Evolutionary conservation across 768 basidiomycete species (phyloP).

Genomic region (Boletus edulis): DNA sequence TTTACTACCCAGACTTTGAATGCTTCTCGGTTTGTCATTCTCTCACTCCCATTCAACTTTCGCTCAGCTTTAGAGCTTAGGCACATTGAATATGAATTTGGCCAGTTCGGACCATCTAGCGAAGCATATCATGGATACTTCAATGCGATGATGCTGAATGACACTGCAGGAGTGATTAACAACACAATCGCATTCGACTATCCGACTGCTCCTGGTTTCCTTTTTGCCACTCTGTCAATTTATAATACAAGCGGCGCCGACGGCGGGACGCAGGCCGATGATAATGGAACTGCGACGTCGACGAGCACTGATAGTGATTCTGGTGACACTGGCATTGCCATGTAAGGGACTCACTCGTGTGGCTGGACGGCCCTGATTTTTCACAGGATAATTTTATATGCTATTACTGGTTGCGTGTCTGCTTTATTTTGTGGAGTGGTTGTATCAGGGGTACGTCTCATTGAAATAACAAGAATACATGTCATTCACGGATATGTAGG

Average conservation of each 20-base stretch:
- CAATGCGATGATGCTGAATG: constrained; percentile 63
- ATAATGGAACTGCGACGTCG: constrained; percentile 16
- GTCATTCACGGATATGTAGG: constrained; percentile 39
- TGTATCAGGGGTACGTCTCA: constrained; percentile 65
- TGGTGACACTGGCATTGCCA: constrained; percentile 65
- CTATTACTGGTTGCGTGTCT: constrained; percentile 87
- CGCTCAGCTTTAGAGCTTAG: constrained; percentile 22
- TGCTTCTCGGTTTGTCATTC: constrained; percentile 49
- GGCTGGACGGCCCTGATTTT: constrained; percentile 8
- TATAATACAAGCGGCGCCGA: constrained; percentile 54
- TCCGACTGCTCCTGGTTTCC: constrained; percentile 52
- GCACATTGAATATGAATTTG: constrained; percentile 58
- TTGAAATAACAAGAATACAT: neutral
- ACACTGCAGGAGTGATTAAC: constrained; percentile 41
- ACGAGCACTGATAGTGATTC: constrained; percentile 10
- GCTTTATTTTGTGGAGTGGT: constrained; percentile 83
- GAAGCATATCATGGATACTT: constrained; percentile 51
- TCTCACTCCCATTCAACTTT: neutral
- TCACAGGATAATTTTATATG: constrained; percentile 73
- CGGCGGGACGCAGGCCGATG: constrained; percentile 13
- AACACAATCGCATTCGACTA: constrained; percentile 40
- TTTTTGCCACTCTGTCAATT: constrained; percentile 68
- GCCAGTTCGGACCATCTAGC: constrained; percentile 54
- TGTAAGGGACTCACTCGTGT: constrained; percentile 45
- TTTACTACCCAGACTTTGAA: constrained; percentile 67